Conservation (phyloP, 1,284 basidiomycete genomes). For the Cerrena zonata region DNA sequence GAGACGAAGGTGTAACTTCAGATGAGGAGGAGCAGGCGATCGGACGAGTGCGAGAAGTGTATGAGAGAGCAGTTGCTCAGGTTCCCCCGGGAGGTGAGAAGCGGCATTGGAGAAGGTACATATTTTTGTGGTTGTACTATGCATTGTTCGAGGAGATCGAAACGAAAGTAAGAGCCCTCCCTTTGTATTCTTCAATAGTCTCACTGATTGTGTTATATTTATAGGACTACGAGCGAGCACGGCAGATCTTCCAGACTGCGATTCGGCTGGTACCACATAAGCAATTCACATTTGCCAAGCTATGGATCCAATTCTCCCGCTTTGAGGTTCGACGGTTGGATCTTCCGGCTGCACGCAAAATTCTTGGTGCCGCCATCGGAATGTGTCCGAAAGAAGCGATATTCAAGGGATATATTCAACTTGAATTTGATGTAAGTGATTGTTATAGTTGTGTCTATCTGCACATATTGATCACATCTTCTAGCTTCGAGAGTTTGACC, state of each 20-base stretch:
- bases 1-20: conserved; percentile 67
- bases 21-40: conserved; percentile 59
- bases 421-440: conserved; percentile 75
- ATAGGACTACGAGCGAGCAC: conserved; percentile 76
- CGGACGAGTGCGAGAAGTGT: conserved; percentile 81
- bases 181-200: conserved; percentile 6
- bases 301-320: conserved; percentile 86
- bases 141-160: conserved; percentile 97
- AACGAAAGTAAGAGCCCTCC: conserved; percentile 80
- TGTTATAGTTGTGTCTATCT: background rate
- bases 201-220: background rate
- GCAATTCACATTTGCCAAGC: conserved; percentile 93
- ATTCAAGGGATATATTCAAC: conserved; percentile 90
- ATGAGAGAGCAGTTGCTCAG: conserved; percentile 94
- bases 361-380: conserved; percentile 87
- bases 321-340: conserved; percentile 89
- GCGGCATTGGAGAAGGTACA: conserved; percentile 91
- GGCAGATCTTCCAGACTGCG: conserved; percentile 91
- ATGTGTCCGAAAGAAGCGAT: conserved; percentile 93
- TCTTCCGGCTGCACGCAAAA: conserved; percentile 80
- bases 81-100: conserved; percentile 87
- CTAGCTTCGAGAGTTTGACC: conserved; percentile 89
- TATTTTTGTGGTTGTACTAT: conserved; percentile 95
- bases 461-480: conserved; percentile 6
- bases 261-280: conserved; percentile 89